These are phyloP conservation scores for Diaporthe sp. DNA, from an alignment of 2,329 filamentous ascomycete genomes.

Conservation along the genomic window DNA sequence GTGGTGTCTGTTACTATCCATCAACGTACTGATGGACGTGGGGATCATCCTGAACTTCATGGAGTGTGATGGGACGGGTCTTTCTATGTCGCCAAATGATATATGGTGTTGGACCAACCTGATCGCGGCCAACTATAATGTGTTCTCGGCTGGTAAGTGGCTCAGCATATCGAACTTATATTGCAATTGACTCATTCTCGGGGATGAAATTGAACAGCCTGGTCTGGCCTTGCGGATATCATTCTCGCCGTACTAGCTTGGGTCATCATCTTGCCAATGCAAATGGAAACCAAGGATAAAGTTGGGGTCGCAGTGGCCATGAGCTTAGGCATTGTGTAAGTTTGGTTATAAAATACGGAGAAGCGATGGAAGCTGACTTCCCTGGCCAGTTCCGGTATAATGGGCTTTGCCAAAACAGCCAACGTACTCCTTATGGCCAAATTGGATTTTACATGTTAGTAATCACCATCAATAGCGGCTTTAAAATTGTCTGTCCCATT, in stretches of 20 bases:
- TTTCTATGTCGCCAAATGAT: background rate
- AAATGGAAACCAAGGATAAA: background rate
- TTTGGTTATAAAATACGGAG: background rate
- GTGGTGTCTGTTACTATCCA: background rate
- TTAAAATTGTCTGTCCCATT: fast-evolving
- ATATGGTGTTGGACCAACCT: conserved; percentile 6
- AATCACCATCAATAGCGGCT: background rate
- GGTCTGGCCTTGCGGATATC: conserved; percentile 2
- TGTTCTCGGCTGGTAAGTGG: conserved; percentile 3
- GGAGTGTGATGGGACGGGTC: background rate
- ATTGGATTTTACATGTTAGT: background rate
- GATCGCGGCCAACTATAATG: background rate
- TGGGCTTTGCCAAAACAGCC: conserved; percentile 8
- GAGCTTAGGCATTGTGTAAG: background rate
- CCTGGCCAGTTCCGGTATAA: background rate
- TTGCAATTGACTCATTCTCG: background rate
- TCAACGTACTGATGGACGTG: background rate
- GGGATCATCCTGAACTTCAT: background rate
- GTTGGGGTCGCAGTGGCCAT: background rate
- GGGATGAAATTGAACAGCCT: background rate
- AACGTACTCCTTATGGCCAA: background rate
- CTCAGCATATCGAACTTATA: background rate
- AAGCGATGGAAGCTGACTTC: background rate
- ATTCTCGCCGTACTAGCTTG: background rate
- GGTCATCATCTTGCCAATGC: conserved; percentile 2